phyloP scores from a whole-genome alignment of 495 filamentous ascomycete species.

The Aspergillus sclerotioniger region DNA sequence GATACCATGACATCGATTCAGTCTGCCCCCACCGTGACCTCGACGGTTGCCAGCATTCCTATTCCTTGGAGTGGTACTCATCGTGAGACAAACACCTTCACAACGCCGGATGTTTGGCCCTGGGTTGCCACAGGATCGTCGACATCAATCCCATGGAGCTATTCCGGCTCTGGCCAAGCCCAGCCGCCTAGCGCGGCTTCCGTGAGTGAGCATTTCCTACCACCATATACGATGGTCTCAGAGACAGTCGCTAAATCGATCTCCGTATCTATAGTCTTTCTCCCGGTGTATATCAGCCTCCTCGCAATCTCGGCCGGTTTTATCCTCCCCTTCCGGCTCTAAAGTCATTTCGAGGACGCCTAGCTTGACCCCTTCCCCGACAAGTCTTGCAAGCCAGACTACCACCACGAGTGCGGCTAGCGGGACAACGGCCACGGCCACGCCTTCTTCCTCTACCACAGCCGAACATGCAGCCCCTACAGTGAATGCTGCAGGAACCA shows the following conservation, averaged over 20 bases:
- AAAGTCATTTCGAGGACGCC: conserved; percentile 20
- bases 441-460: neutral
- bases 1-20: conserved; percentile 34
- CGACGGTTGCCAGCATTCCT: conserved; percentile 49
- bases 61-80: conserved; percentile 67
- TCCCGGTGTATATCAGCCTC: conserved; percentile 49
- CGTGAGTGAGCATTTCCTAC: conserved; percentile 47
- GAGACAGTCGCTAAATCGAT: conserved; percentile 30
- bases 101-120: conserved; percentile 58
- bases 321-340: conserved; percentile 47
- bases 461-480: conserved; percentile 20
- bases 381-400: neutral
- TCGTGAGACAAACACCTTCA: conserved; percentile 46
- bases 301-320: conserved; percentile 45
- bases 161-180: conserved; percentile 64
- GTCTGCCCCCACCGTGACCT: conserved; percentile 52
- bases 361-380: conserved; percentile 12
- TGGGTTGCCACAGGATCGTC: conserved; percentile 52
- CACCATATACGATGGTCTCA: conserved; percentile 12
- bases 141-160: conserved; percentile 67
- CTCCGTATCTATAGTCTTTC: conserved; percentile 37
- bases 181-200: conserved; percentile 46
- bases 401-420: conserved; percentile 51
- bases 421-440: neutral
- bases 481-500: conserved; percentile 14